phyloP scores from a whole-genome alignment of 441 rosid species.

The Flueggea neowawraea region DNA sequence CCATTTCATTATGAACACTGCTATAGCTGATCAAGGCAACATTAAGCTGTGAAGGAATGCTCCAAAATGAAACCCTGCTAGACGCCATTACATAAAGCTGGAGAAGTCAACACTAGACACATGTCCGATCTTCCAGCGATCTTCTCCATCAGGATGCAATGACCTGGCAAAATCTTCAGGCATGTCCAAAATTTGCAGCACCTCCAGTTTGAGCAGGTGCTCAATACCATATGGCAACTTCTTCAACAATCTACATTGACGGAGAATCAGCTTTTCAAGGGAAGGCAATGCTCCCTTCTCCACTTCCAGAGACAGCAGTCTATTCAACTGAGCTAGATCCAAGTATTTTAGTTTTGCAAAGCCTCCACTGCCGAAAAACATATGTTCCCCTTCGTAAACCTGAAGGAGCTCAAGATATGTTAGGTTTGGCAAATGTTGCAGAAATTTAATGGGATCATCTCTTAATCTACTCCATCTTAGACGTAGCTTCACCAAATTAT shows the following conservation, averaged over 20 bases:
- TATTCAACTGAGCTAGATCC: constrained; percentile 32
- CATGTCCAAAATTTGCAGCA: constrained; percentile 35
- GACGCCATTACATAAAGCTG: no score
- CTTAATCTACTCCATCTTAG: constrained; percentile 32
- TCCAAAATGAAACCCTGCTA: no score
- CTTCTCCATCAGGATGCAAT: constrained; percentile 3
- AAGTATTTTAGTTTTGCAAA: constrained; percentile 31
- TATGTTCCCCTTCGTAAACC: constrained; percentile 25
- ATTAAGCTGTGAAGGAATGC: no score
- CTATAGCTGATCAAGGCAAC: no score
- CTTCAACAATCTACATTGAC: constrained; percentile 28
- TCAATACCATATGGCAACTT: constrained; percentile 41
- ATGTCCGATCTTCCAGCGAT: no score
- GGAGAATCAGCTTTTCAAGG: constrained; percentile 32
- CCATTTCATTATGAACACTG: no score
- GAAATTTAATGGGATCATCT: constrained; percentile 25
- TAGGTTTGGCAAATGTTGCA: constrained; percentile 35
- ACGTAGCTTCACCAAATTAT: constrained; percentile 26
- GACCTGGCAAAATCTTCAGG: constrained; percentile 25
- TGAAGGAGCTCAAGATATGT: constrained; percentile 38
- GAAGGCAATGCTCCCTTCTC: constrained; percentile 38
- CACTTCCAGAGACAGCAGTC: constrained; percentile 21
- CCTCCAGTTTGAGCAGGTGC: constrained; percentile 23
- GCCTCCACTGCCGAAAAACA: constrained; percentile 25
- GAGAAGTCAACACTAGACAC: no score